Evolutionary conservation across 495 filamentous ascomycete genomes (phyloP), one percentile per base, ranked within the genome.

Genomic region (Elasticomyces elasticus): DNA sequence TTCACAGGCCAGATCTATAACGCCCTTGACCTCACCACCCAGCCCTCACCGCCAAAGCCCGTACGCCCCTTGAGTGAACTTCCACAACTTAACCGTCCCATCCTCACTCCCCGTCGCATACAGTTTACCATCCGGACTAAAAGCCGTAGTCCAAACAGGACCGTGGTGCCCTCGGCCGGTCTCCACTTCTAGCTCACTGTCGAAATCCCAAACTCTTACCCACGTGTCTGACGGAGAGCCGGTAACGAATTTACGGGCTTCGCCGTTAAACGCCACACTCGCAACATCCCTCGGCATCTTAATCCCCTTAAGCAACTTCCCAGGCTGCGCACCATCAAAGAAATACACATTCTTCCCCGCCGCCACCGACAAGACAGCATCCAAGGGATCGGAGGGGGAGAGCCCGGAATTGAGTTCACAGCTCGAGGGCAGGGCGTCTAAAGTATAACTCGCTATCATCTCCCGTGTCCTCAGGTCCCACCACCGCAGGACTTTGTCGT

Each of bases 51-150:
- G 73, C 83, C 83, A 87, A 9, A 87, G 67, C 24, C 83, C 83
- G 64, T 85, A 86, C 11, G 77, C 73, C 23, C 84, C 82, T 19
- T 73, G 70, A 55, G 80, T 80, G 28, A 82, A 83, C 69, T 87
- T 87, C 83, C 83, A 86, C 73, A 98, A 73, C 70, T 97, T 98
- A 64, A 98, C 90, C 0, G 92, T 98, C 38, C 92, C 92, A 66
- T 98, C 92, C 63, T 98, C 92, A 38, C 89, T 95, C 24, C 89
- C 92, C 0, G 94, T 97, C 7, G 88, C 91, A 67, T 95, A 98
- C 12, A 97, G 70, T 67, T 91, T 95, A 25, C 89, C 89, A 67
- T 97, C 90, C 0, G 92, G 92, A 10, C 87, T 91, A 71, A 97
- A 97, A 50, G 81, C 82, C 49, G 94, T 79, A 19, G 86, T 92